Conservation (phyloP, 2,329 filamentous ascomycete species). For the Colletotrichum shisoi region DNA sequence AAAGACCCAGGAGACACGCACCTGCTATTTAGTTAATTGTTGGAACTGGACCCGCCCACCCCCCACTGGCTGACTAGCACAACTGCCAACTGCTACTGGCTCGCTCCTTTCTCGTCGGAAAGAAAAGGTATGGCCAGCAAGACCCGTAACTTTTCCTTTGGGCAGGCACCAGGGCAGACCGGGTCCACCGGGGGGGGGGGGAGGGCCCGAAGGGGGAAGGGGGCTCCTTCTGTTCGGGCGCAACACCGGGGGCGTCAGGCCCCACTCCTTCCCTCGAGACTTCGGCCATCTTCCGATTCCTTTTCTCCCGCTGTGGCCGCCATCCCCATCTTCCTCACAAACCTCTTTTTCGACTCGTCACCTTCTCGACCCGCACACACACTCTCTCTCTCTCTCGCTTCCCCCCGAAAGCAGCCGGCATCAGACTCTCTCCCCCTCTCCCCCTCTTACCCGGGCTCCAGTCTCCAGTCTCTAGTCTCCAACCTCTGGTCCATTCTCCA, state of each 20-base stretch:
- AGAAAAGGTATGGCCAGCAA: neutral
- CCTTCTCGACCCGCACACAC: no score
- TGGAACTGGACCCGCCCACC: slow-evolving; percentile 4
- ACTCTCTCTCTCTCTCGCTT: neutral
- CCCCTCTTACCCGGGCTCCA: neutral
- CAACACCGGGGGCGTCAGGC: slow-evolving; percentile 1
- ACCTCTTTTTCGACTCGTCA: no score
- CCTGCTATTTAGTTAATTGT: neutral
- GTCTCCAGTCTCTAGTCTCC: neutral
- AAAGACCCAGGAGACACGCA: neutral
- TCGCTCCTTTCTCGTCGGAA: slow-evolving; percentile 3
- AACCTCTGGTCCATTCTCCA: neutral
- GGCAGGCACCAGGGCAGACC: slow-evolving; percentile 8
- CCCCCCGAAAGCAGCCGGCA: neutral
- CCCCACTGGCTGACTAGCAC: slow-evolving; percentile 9
- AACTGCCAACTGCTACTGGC: neutral
- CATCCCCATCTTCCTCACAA: neutral
- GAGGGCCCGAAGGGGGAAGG: no score
- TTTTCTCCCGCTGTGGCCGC: slow-evolving; percentile 10
- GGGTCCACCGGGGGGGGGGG: slow-evolving; percentile 6
- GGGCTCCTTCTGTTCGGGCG: slow-evolving; percentile 19
- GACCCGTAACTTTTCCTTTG: neutral
- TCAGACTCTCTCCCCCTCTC: neutral
- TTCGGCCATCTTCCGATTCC: slow-evolving; percentile 33
- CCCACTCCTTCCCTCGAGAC: slow-evolving; percentile 5